Evolutionary conservation across 192 early-diverging fungal species (phyloP), one percentile per base, ranked within the genome.

Genomic region (Backusella tuberculispora): DNA sequence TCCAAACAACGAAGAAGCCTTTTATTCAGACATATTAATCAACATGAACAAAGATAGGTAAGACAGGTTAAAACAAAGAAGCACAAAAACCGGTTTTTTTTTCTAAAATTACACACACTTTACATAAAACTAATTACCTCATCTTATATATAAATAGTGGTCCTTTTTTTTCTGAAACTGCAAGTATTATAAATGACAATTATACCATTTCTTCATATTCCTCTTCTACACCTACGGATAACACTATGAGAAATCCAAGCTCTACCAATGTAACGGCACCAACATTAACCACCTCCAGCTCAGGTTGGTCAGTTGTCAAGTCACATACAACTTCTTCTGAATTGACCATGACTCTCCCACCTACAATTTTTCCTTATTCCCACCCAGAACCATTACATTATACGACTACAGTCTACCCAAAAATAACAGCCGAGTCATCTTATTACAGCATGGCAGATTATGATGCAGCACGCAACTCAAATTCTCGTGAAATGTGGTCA

Each of bases 41-140:
- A 46, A 46, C 14, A 46, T 60, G 53, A 60, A 60, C 53, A 60
- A 60, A 60, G 53, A 60, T 19, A 60, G 53, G 53, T 60, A 60
- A 60, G 10, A 60, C 26, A 26, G 53, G 24, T 60, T 19, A 60
- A 60, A 60, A 60, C 53, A 60, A 60, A 60, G 12, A 60, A 26
- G 53, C 53, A 60, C 0, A 24, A 26, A 60, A 60, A 60, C 53
- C 53, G 21, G 53, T 60, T 60, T 60, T 60, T 56, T 60, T 60
- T 60, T 60, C 53, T 60, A 60, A 60, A 60, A 60, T 60, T 60
- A 60, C 26, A 60, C 12, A 60, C 53, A 26, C 26, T 50, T 19
- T 50, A 50, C 48, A 50, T 50, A 50, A 26, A 60, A 60, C 53
- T 24, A 60, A 60, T 60, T 60, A 60, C 21, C 53, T 24, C 53